Conservation (phyloP, 2,329 filamentous ascomycete genomes). For the Cladobotryum mycophilum region DNA sequence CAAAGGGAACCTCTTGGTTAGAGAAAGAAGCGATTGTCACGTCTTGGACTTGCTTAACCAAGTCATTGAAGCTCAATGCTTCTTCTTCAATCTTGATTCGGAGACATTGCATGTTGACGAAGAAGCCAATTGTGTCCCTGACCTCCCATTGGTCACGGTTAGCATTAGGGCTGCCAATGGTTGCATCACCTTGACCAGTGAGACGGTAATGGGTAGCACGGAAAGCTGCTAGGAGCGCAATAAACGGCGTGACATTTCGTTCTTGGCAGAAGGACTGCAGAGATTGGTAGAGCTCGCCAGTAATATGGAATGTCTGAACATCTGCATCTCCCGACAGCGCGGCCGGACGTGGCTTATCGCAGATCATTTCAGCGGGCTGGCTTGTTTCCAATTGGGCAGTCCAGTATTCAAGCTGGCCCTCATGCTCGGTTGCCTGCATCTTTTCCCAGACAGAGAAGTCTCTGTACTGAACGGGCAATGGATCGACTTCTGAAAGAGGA, state of each 20-base stretch:
- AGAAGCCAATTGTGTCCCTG: slow-evolving; percentile 19
- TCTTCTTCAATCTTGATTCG: slow-evolving; percentile 14
- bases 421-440: slow-evolving; percentile 13
- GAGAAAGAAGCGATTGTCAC: slow-evolving; percentile 10
- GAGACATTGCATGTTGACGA: slow-evolving; percentile 22
- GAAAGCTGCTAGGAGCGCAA: slow-evolving; percentile 20
- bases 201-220: slow-evolving; percentile 21
- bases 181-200: slow-evolving; percentile 18
- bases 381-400: slow-evolving; percentile 13
- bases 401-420: slow-evolving; percentile 21
- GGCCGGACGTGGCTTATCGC: slow-evolving; percentile 14
- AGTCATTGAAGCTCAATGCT: slow-evolving; percentile 6
- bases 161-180: slow-evolving; percentile 16
- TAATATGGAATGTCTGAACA: slow-evolving; percentile 3
- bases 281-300: slow-evolving; percentile 6
- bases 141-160: slow-evolving; percentile 16
- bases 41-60: slow-evolving; percentile 14
- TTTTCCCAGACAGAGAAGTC: slow-evolving; percentile 22
- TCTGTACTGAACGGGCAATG: slow-evolving; percentile 20
- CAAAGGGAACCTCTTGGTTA: slow-evolving; percentile 18
- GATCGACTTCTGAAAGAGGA: slow-evolving; percentile 6
- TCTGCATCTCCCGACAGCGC: slow-evolving; percentile 13
- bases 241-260: slow-evolving; percentile 8
- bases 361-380: slow-evolving; percentile 14
- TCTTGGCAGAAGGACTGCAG: slow-evolving; percentile 13